Conservation (phyloP, 345 rosid genomes). For the Abelmoschus esculentus region DNA sequence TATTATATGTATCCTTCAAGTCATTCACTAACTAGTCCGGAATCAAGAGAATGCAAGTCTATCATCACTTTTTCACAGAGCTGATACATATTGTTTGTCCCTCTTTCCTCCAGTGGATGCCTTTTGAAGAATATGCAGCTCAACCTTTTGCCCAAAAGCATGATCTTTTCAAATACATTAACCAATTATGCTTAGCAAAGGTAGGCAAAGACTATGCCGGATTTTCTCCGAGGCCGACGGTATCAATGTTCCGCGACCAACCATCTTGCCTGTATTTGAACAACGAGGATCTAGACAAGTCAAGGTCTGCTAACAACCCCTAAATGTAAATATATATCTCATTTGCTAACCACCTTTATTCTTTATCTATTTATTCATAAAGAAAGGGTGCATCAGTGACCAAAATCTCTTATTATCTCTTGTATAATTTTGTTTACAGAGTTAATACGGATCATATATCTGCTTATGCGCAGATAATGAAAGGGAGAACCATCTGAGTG, state of each 20-base stretch:
- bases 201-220: constrained; percentile 38
- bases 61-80: not conserved
- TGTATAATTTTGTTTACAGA: constrained; percentile 1
- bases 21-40: not conserved
- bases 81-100: not conserved
- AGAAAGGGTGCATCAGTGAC: too few relatives aligned
- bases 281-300: constrained; percentile 25
- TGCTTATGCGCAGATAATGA: not conserved
- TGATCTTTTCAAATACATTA: constrained; percentile 37
- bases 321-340: not conserved
- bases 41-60: not conserved
- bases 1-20: not conserved
- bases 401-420: too few relatives aligned
- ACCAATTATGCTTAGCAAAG: constrained; percentile 43
- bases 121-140: constrained; percentile 58
- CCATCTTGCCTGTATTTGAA: constrained; percentile 42
- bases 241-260: constrained; percentile 23
- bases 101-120: constrained; percentile 54
- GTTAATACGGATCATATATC: not conserved
- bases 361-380: too few relatives aligned
- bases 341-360: too few relatives aligned
- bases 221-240: constrained; percentile 29
- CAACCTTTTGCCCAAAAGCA: constrained; percentile 52
- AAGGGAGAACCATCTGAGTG: not conserved
- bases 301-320: constrained; percentile 7